A percentile compares a stretch with the other conserved stretches of the same genome.
These are phyloP conservation scores for Cladophialophora yegresii DNA, from an alignment of 2,329 filamentous ascomycete genomes.

Conservation along the genomic window DNA sequence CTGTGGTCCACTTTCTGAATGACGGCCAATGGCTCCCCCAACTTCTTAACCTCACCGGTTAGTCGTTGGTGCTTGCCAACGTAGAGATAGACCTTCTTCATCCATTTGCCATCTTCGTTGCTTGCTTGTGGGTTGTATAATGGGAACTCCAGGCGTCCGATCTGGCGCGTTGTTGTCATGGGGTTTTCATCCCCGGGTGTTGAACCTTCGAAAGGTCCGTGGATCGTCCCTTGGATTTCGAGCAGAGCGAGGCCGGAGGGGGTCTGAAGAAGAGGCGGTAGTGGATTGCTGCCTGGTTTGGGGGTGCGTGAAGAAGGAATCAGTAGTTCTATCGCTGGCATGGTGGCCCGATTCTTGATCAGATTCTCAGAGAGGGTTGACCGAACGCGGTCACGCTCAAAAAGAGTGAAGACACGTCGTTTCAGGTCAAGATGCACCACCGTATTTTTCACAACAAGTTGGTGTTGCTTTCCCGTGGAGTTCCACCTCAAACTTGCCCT, in stretches of 20 bases:
- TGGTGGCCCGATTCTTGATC: slow-evolving; percentile 25
- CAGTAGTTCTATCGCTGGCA: slow-evolving; percentile 49
- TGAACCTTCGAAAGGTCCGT: slow-evolving; percentile 59
- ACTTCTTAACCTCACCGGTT: slow-evolving; percentile 85
- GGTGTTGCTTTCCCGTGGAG: not conserved
- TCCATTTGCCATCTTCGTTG: slow-evolving; percentile 68
- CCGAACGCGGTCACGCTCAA: not conserved
- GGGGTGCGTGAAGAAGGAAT: slow-evolving; percentile 32
- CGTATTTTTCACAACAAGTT: not conserved
- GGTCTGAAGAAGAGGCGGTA: slow-evolving; percentile 83
- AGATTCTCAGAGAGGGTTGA: not conserved
- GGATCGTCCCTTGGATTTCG: slow-evolving; percentile 89
- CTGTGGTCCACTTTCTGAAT: slow-evolving; percentile 58
- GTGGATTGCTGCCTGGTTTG: slow-evolving; percentile 52
- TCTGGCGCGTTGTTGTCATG: slow-evolving; percentile 50
- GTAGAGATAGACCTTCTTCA: slow-evolving; percentile 86
- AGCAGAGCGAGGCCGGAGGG: slow-evolving; percentile 85
- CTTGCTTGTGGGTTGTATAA: slow-evolving; percentile 61
- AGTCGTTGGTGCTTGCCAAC: slow-evolving; percentile 86
- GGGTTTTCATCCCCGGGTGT: slow-evolving; percentile 27
- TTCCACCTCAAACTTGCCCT: not conserved
- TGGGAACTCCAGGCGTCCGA: slow-evolving; percentile 78
- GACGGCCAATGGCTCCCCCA: slow-evolving; percentile 76
- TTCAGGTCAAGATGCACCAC: not conserved
- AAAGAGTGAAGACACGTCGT: not conserved